Evolutionary conservation across 202 grass and related monocot genomes (phyloP).

Genomic region (Elaeis oleifera): DNA sequence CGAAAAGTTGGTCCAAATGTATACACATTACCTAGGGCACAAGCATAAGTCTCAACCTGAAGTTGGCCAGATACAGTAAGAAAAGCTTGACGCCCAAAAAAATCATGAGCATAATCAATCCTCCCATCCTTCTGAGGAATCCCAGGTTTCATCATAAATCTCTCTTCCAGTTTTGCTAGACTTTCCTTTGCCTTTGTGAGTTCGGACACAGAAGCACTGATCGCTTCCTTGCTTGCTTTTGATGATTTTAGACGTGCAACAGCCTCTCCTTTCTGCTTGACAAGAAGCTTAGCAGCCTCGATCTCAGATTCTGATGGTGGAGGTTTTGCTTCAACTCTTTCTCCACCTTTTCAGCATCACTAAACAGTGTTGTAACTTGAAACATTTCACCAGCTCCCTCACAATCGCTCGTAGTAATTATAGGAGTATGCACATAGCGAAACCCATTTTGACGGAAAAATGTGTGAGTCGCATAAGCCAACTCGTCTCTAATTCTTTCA

Average conservation of each 20-base stretch:
- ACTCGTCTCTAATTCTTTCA: constrained; percentile 69
- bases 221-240: constrained; percentile 57
- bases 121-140: constrained; percentile 54
- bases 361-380: constrained; percentile 74
- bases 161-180: constrained; percentile 59
- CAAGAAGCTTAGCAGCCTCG: constrained; percentile 53
- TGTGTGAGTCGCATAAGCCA: constrained; percentile 64
- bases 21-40: constrained; percentile 77
- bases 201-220: constrained; percentile 45
- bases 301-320: constrained; percentile 67
- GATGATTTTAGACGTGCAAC: constrained; percentile 60
- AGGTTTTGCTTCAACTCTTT: constrained; percentile 68
- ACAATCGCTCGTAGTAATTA: constrained; percentile 88
- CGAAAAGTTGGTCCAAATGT: constrained; percentile 94
- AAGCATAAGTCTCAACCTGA: constrained; percentile 91
- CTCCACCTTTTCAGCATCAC: constrained; percentile 62
- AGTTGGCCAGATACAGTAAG: constrained; percentile 90
- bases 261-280: constrained; percentile 52
- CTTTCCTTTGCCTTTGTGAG: constrained; percentile 63
- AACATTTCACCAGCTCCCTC: constrained; percentile 98
- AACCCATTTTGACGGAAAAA: constrained; percentile 75
- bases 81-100: constrained; percentile 90
- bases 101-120: constrained; percentile 61
- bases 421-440: constrained; percentile 81
- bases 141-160: constrained; percentile 76